Evolutionary conservation across 2,329 filamentous ascomycete genomes (phyloP).

Genomic region (Penicillium polonicum): DNA sequence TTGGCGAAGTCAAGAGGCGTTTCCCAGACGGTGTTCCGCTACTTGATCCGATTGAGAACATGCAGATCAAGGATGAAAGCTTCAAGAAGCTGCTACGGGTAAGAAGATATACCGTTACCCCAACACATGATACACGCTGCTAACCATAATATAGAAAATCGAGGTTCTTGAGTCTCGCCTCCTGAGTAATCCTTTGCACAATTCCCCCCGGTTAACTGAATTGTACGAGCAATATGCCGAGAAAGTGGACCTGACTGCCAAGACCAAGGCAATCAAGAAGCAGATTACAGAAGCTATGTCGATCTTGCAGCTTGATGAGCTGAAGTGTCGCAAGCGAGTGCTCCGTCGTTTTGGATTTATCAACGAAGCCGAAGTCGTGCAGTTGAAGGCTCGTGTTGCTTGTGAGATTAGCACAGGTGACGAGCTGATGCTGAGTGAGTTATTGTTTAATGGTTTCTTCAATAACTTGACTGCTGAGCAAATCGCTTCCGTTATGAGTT

Average conservation of each 20-base stretch:
- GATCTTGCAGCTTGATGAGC: slow-evolving; percentile 89
- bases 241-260: slow-evolving; percentile 72
- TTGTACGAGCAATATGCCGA: slow-evolving; percentile 83
- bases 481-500: slow-evolving; percentile 80
- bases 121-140: background rate
- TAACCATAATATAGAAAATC: slow-evolving; percentile 68
- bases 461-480: slow-evolving; percentile 89
- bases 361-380: slow-evolving; percentile 90
- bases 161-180: slow-evolving; percentile 92
- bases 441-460: slow-evolving; percentile 97
- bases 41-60: slow-evolving; percentile 91
- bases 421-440: slow-evolving; percentile 86
- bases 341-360: slow-evolving; percentile 92
- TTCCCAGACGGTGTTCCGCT: slow-evolving; percentile 91
- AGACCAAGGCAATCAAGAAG: slow-evolving; percentile 87
- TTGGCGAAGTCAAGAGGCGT: slow-evolving; percentile 77
- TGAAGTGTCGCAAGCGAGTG: slow-evolving; percentile 94
- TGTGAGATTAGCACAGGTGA: slow-evolving; percentile 98
- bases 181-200: slow-evolving; percentile 84
- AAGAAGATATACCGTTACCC: slow-evolving; percentile 26
- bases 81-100: slow-evolving; percentile 84
- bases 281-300: slow-evolving; percentile 80
- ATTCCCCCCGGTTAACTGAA: slow-evolving; percentile 77
- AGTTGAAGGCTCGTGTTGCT: slow-evolving; percentile 93
- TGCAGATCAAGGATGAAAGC: slow-evolving; percentile 86